Conservation (phyloP, 192 early-diverging fungal genomes). For the Entophlyctis helioformis region DNA sequence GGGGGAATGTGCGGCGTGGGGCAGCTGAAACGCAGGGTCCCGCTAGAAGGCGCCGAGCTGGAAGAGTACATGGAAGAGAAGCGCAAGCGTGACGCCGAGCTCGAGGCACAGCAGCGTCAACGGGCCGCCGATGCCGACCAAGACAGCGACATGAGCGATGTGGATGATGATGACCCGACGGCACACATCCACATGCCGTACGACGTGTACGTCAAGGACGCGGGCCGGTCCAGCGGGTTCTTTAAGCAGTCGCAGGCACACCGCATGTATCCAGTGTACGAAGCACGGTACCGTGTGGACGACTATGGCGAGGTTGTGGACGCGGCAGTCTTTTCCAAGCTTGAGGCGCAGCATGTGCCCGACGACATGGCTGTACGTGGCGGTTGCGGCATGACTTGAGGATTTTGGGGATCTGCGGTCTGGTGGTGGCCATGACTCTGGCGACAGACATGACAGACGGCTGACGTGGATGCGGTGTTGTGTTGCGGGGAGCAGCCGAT, state of each 20-base stretch:
- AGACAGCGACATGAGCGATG: slow-evolving; percentile 59
- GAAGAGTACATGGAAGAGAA: slow-evolving; percentile 51
- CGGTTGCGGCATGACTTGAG: no score
- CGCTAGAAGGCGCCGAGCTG: slow-evolving; percentile 80
- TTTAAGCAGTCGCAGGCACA: slow-evolving; percentile 70
- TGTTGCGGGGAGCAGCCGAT: no score
- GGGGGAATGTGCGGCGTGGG: no score
- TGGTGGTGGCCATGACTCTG: slow-evolving; percentile 1
- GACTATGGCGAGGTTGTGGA: slow-evolving; percentile 86
- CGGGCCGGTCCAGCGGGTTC: slow-evolving; percentile 57
- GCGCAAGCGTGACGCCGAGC: slow-evolving; percentile 61
- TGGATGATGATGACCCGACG: slow-evolving; percentile 37
- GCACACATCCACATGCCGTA: slow-evolving; percentile 40
- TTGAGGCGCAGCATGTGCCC: not conserved
- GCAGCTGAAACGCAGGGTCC: slow-evolving; percentile 45
- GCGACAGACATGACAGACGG: no score
- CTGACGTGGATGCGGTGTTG: no score
- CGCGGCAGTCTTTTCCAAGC: slow-evolving; percentile 28
- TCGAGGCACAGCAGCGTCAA: slow-evolving; percentile 23
- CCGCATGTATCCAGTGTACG: slow-evolving; percentile 73
- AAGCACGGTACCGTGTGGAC: slow-evolving; percentile 72
- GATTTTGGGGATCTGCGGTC: no score
- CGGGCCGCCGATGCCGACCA: slow-evolving; percentile 44
- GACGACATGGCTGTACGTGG: no score
- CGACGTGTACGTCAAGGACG: slow-evolving; percentile 80